phyloP scores from a whole-genome alignment of 768 basidiomycete genomes.

The Macrolepiota dolichaula region DNA sequence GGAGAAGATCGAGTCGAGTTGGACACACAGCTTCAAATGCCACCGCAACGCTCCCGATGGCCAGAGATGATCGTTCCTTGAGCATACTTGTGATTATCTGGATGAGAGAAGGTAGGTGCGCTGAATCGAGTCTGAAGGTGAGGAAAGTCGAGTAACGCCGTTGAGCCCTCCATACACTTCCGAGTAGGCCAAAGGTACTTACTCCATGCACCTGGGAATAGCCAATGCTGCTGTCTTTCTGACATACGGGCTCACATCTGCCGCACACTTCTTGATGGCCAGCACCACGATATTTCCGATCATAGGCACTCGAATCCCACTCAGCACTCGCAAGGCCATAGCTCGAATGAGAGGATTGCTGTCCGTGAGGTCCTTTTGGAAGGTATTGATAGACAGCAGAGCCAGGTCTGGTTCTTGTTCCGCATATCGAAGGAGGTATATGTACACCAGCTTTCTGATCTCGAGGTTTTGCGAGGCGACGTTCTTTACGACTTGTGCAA shows the following conservation, averaged over 20 bases:
- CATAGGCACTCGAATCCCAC: slow-evolving; percentile 87
- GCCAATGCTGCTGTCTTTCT: slow-evolving; percentile 91
- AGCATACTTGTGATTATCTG: slow-evolving; percentile 60
- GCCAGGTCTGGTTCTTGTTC: slow-evolving; percentile 93
- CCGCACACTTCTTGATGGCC: slow-evolving; percentile 89
- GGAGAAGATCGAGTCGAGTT: slow-evolving; percentile 81
- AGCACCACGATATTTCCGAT: slow-evolving; percentile 83
- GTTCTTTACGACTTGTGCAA: slow-evolving; percentile 96
- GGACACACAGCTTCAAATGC: slow-evolving; percentile 90
- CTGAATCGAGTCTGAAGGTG: slow-evolving; percentile 60
- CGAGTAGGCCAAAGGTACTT: slow-evolving; percentile 8
- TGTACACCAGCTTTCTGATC: slow-evolving; percentile 95
- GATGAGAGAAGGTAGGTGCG: slow-evolving; percentile 71
- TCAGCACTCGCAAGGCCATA: slow-evolving; percentile 92
- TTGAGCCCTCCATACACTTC: neutral
- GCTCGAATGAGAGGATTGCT: slow-evolving; percentile 91
- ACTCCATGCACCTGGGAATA: slow-evolving; percentile 81
- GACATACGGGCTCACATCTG: slow-evolving; percentile 92
- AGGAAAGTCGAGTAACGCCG: neutral
- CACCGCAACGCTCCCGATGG: slow-evolving; percentile 80
- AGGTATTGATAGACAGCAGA: slow-evolving; percentile 94
- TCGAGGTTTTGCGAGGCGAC: slow-evolving; percentile 91
- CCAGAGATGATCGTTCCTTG: slow-evolving; percentile 78
- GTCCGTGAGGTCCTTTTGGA: slow-evolving; percentile 94
- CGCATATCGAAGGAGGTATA: slow-evolving; percentile 93